Base-by-base conservation (phyloP, 1,284 basidiomycete genomes). In the Ustilago vetiveriae region DNA sequence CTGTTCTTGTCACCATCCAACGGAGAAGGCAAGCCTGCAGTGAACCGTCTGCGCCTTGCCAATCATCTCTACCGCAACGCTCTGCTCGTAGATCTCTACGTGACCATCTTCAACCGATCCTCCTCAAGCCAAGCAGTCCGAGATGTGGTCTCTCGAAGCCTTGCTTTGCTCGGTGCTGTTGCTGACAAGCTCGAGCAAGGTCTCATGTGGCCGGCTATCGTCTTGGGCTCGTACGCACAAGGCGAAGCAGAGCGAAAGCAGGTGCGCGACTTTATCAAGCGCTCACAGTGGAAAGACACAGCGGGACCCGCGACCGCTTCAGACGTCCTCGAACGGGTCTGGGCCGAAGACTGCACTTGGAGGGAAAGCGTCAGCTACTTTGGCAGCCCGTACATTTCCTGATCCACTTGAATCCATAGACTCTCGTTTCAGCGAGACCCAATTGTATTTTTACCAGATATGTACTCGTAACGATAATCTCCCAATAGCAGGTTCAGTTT, bases 51-150 rank as follows among this genome's bases (percentile, higher is more conserved):
- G 5, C 58, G 66, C 8, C 59, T 69, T 6, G 59, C 40, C 41
- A 63, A 69, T 19, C 66, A 63, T 7, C 55, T 69, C 17, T 69
- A 53, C 40, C 66, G 66, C 55, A 69, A 63, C 27, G 59, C 66
- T 4, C 37, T 69, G 32, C 41, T 69, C 19, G 55, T 63, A 23
- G 66, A 69, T 17, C 35, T 69, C 24, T 69, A 69, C 43, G 49
- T 69, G 26, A 54, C 45, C 13, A 59, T 69, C 26, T 69, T 69
- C 52, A 59, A 69, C 40, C 54, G 59, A 19, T 27, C 54, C 0
- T 24, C 66, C 7, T 42, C 50, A 23, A 63, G 54, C n/a, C 47
- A 45, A 2, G 51, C 42, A 3, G 43, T 69, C 19, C 66, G 59
- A 21, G 51, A 58, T 10, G 43, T 69, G 4, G 55, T 69, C 2